A percentile compares a stretch with the other conserved stretches of the same genome.
These are phyloP conservation scores for Aaosphaeria pasadenensis DNA, from an alignment of 2,329 filamentous ascomycete genomes.

Conservation along the genomic window DNA sequence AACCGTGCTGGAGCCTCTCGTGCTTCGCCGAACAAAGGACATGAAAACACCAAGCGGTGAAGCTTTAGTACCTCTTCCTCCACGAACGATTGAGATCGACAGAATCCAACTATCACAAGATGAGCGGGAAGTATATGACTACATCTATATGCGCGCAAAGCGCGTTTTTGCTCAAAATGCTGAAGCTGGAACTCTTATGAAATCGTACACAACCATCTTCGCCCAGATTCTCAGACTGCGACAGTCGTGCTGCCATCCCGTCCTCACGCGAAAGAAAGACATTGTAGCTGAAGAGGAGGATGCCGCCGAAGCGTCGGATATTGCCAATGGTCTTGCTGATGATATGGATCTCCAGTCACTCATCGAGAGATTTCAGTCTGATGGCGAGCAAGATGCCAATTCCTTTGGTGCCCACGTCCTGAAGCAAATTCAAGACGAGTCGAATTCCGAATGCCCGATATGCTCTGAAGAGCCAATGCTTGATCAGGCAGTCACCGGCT, in stretches of 20 bases:
- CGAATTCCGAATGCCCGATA: conserved; percentile 85
- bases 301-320: conserved; percentile 72
- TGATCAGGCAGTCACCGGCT: conserved; percentile 89
- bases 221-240: conserved; percentile 90
- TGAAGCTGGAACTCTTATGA: conserved; percentile 88
- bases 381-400: conserved; percentile 58
- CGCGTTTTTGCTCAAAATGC: conserved; percentile 81
- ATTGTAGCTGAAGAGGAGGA: conserved; percentile 86
- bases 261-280: conserved; percentile 80
- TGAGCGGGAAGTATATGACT: conserved; percentile 88
- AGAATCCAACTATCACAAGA: conserved; percentile 79
- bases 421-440: conserved; percentile 86
- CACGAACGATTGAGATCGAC: conserved; percentile 79
- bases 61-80: conserved; percentile 76
- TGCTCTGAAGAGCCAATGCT: conserved; percentile 96
- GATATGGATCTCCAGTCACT: conserved; percentile 93
- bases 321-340: conserved; percentile 77
- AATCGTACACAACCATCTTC: conserved; percentile 95
- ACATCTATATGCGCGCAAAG: conserved; percentile 81
- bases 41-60: conserved; percentile 93
- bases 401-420: conserved; percentile 83
- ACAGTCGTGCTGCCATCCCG: conserved; percentile 90
- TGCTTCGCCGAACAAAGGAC: conserved; percentile 91
- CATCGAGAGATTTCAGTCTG: conserved; percentile 76
- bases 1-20: conserved; percentile 92